Base-by-base conservation (phyloP, 108 stramenopile species). In the Mediolabrus comicus region DNA sequence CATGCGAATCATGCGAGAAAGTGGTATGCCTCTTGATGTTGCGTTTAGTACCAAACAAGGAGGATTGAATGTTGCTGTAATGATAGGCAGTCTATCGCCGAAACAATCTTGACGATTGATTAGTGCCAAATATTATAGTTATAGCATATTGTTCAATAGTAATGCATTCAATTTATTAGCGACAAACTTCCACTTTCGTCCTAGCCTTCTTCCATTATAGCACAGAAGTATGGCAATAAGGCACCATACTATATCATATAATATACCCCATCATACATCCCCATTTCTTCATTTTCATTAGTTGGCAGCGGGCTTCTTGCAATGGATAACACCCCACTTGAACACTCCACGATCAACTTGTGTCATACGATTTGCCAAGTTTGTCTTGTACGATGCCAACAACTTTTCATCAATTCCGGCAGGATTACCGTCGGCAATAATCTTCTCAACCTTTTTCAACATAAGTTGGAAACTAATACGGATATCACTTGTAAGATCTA, bases 301-400 rank as follows among this genome's bases (percentile, higher is more conserved):
- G 33, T 9, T n/a, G 9, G 41, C 3, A 43, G 41, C 6, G n/a
- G 82, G 83, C 51, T 84, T 87, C 33, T 81, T 51, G 29, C 77
- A 69, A 34, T 78, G 72, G 33, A 87, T 75, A 34, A 87, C 68
- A 24, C 83, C 83, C 86, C 86, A 87, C 39, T 82, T 82, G 73
- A 87, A 84, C 53, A 84, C 56, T 24, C 83, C 83, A 59, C 83
- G 80, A 60, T 87, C 86, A 27, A 77, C 66, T 53, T 84, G 82
- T 3, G 56, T 67, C 19, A 87, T 82, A 11, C 83, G 72, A 27
- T 55, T 71, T 53, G 59, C 55, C 53, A 84, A 52, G 31, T 72
- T 78, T 13, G 59, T 26, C 49, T 71, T 65, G 38, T 87, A 74
- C 16, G 52, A 74, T 54, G 67, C 28, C 58, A 87, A 65, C 41